phyloP scores from a whole-genome alignment of 179 eudicot genomes.

The Spergularia azorica region DNA sequence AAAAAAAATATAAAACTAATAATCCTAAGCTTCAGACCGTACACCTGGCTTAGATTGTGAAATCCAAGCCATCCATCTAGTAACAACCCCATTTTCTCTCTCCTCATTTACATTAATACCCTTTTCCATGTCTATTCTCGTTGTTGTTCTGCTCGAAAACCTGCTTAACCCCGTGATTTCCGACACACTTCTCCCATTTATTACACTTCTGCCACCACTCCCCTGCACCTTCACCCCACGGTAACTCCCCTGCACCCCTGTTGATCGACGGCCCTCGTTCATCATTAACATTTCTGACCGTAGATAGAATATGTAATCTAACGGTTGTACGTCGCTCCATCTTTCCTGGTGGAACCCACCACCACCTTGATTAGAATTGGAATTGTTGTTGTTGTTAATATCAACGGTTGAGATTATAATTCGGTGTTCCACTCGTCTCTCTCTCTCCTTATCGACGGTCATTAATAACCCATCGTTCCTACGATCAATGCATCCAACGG shows the following conservation, averaged over 20 bases:
- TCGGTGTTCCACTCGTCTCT: conserved; percentile 49
- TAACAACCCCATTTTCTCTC: conserved; percentile 27
- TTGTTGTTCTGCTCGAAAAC: conserved; percentile 19
- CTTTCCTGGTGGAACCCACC: conserved; percentile 39
- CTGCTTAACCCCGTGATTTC: conserved; percentile 86
- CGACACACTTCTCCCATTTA: conserved; percentile 80
- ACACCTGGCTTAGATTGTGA: conserved; percentile 32
- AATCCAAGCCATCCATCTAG: conserved; percentile 50
- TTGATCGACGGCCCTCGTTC: conserved; percentile 49
- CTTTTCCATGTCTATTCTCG: conserved; percentile 6
- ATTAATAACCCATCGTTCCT: conserved; percentile 57
- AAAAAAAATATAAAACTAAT: too few relatives aligned
- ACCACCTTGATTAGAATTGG: not conserved
- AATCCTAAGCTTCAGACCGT: conserved; percentile 19
- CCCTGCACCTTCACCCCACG: conserved; percentile 19
- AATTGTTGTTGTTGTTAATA: too few relatives aligned
- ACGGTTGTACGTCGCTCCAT: conserved; percentile 81
- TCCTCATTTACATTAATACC: conserved; percentile 11
- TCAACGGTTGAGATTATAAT: conserved; percentile 41
- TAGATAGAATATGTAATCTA: conserved; percentile 54
- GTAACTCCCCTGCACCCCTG: conserved; percentile 16
- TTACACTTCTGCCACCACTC: conserved; percentile 48
- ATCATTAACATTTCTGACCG: conserved; percentile 57
- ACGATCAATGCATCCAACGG: conserved; percentile 25
- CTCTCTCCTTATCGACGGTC: conserved; percentile 19